Evolutionary conservation across 257 asterid species (phyloP), one percentile per base, ranked within the genome.

Genomic region (Fraxinus cuspidata): DNA sequence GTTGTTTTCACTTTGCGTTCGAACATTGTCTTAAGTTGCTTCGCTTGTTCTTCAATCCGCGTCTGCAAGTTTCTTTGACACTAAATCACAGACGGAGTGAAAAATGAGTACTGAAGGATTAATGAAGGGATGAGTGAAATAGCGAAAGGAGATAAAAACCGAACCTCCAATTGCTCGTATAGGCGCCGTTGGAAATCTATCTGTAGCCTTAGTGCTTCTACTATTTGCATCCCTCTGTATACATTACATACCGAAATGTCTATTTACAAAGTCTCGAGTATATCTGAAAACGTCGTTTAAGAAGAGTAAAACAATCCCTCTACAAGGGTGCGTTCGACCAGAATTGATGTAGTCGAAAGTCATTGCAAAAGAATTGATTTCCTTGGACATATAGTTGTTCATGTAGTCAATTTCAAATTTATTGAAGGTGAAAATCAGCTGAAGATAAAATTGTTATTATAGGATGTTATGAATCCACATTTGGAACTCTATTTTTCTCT

Each of bases 1-100:
- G 79, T 66, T 31, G 79, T 72, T n/a, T 84, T 78, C 60, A 15
- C 11, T 60, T 81, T 88, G 56, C 72, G 63, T 18, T 84, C 76
- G 34, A 87, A 11, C 88, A 83, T 83, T n/a, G 51, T 69, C 70
- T 76, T 73, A 32, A 84, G 88, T 80, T 83, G 85, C 80, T 84
- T 81, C 6, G 87, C 86, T 79, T 84, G 88, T 79, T 87, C 88
- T 75, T 87, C 90, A 56, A 87, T 84, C 75, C 83, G 72, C 84
- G 74, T 63, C 80, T 87, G 87, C 78, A 87, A 71, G 69, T 49
- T 81, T 76, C 73, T 83, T 60, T 87, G 88, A 78, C 66, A 64
- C 90, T 87, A 31, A 35, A 51, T 3, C 28, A 60, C 3, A 12
- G 15, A 79, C 42, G 31, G 35, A 58, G 49, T 9, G 27, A 56